These are phyloP conservation scores for Medicago truncatula DNA, from an alignment of 306 rosid species.

Conservation along the genomic window DNA sequence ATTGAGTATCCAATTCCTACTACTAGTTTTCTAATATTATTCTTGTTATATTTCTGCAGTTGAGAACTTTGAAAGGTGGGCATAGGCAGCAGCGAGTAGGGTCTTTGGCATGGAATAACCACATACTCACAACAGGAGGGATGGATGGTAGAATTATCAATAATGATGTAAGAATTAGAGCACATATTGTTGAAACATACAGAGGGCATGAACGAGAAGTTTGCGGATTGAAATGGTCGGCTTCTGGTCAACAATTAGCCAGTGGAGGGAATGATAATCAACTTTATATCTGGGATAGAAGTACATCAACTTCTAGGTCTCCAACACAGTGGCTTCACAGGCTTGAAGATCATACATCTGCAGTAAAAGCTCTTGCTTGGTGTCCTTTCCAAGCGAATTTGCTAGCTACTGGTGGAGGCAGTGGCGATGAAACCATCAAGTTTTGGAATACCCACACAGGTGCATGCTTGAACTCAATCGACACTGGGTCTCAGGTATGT, in stretches of 20 bases:
- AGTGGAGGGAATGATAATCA: conserved; percentile 90
- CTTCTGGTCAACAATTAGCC: conserved; percentile 80
- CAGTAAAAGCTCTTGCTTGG: conserved; percentile 90
- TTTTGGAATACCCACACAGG: conserved; percentile 95
- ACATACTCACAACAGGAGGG: conserved; percentile 83
- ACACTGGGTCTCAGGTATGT: conserved; percentile 91
- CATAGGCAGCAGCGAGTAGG: conserved; percentile 73
- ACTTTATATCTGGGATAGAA: conserved; percentile 74
- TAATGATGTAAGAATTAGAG: conserved; percentile 78
- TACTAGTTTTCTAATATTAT: neutral
- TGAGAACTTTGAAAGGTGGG: conserved; percentile 77
- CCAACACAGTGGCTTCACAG: conserved; percentile 84
- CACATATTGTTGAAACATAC: conserved; percentile 80
- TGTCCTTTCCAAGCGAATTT: conserved; percentile 88
- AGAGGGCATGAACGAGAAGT: conserved; percentile 85
- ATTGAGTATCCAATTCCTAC: neutral
- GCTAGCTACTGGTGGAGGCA: conserved; percentile 83
- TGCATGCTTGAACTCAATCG: conserved; percentile 83
- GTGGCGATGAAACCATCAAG: conserved; percentile 74
- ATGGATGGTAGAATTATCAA: conserved; percentile 78
- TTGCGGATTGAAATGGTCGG: conserved; percentile 85
- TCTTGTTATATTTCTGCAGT: conserved; percentile 47
- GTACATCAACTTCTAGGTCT: conserved; percentile 63
- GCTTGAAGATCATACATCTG: conserved; percentile 79
- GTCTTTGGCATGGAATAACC: conserved; percentile 86